A percentile compares a stretch with the other conserved stretches of the same genome.
Conservation (phyloP, 2,329 filamentous ascomycete species). For the Cladosporium sp. region DNA sequence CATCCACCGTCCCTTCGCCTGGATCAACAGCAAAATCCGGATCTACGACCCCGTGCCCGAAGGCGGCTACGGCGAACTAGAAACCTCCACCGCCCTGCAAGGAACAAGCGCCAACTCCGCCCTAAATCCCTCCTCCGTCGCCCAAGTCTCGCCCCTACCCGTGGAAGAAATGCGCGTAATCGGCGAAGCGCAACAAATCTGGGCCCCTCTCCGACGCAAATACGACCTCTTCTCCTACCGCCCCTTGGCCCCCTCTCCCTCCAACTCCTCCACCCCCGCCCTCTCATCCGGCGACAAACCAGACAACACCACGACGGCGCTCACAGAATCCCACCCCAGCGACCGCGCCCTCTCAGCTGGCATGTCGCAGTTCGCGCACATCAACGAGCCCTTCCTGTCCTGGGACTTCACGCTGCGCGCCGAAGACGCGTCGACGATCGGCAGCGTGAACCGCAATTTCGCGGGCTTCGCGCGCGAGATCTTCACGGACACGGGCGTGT, state of each 20-base stretch:
- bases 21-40: slow-evolving; percentile 54
- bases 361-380: slow-evolving; percentile 55
- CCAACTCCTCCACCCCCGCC: slow-evolving; percentile 28
- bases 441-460: slow-evolving; percentile 59
- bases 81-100: slow-evolving; percentile 37
- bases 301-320: slow-evolving; percentile 38
- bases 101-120: slow-evolving; percentile 39
- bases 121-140: slow-evolving; percentile 36
- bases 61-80: slow-evolving; percentile 30
- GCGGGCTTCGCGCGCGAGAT: slow-evolving; percentile 56
- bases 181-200: slow-evolving; percentile 58
- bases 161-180: slow-evolving; percentile 56
- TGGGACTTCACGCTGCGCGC: slow-evolving; percentile 58
- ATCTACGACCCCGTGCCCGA: slow-evolving; percentile 48
- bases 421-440: slow-evolving; percentile 46
- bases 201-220: slow-evolving; percentile 56
- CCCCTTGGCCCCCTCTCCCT: slow-evolving; percentile 25
- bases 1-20: slow-evolving; percentile 59
- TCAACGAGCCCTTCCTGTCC: slow-evolving; percentile 57
- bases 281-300: slow-evolving; percentile 31
- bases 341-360: slow-evolving; percentile 35
- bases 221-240: slow-evolving; percentile 60
- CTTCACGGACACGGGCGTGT: slow-evolving; percentile 61
- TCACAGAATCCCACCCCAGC: slow-evolving; percentile 44
- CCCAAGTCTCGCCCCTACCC: slow-evolving; percentile 49